Conservation (phyloP, 108 stramenopile genomes). For the Skeletonema grethae region DNA sequence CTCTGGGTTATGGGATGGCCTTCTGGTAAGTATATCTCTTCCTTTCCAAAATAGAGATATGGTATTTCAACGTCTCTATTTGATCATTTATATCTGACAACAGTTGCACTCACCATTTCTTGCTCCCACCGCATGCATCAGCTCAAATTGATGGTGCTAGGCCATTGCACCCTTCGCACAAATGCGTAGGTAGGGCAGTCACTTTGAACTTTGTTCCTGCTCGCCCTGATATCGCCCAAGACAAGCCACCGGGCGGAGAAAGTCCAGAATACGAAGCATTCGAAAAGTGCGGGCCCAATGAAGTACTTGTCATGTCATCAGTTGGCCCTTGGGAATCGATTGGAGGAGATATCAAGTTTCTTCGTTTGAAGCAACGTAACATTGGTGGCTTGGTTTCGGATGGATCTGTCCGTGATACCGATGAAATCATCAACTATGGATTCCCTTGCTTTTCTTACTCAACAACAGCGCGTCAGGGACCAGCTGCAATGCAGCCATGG, state of each 20-base stretch:
- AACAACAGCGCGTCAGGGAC: constrained; percentile 63
- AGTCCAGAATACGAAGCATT: constrained; percentile 92
- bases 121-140: constrained; percentile 14
- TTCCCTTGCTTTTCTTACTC: constrained; percentile 78
- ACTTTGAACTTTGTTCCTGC: constrained; percentile 89
- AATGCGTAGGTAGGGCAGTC: constrained; percentile 85
- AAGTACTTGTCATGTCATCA: constrained; percentile 83
- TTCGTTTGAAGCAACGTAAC: constrained; percentile 77
- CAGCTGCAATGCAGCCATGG: constrained; percentile 92
- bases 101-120: not conserved
- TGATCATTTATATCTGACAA: too few relatives aligned
- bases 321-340: constrained; percentile 86
- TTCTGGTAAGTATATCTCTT: not conserved
- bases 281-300: constrained; percentile 90
- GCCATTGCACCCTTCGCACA: constrained; percentile 69
- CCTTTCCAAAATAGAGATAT: not conserved
- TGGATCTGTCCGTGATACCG: constrained; percentile 88
- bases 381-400: constrained; percentile 91
- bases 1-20: constrained; percentile 92
- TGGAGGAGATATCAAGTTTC: constrained; percentile 91
- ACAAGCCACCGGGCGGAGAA: constrained; percentile 85
- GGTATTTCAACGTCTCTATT: too few relatives aligned
- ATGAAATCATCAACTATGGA: constrained; percentile 90
- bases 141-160: constrained; percentile 87
- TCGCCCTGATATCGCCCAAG: constrained; percentile 83